phyloP scores from a whole-genome alignment of 345 rosid species.

The Rhizophora apiculata region DNA sequence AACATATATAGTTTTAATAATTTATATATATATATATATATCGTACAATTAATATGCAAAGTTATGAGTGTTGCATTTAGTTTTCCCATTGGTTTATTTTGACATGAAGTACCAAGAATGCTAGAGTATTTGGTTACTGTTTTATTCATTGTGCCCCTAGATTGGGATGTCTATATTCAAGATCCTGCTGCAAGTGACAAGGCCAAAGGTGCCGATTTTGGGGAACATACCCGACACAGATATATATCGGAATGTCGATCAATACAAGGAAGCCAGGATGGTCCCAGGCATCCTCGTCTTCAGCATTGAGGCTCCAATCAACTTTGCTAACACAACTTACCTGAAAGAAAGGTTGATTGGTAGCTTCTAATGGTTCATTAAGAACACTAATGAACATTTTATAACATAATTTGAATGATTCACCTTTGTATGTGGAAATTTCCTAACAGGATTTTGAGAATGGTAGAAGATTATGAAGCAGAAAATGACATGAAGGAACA shows the following conservation, averaged over 20 bases:
- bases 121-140: too few species aligned
- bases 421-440: background rate
- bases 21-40: too few species aligned
- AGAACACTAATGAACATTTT: background rate
- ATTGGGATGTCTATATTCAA: constrained; percentile 82
- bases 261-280: constrained; percentile 67
- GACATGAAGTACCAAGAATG: too few species aligned
- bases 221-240: constrained; percentile 83
- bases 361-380: background rate
- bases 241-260: constrained; percentile 60
- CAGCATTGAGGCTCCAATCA: constrained; percentile 78
- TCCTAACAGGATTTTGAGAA: constrained; percentile 54
- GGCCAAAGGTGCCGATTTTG: constrained; percentile 74
- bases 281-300: constrained; percentile 75
- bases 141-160: constrained; percentile 25
- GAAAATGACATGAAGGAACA: constrained; percentile 51
- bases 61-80: too few species aligned
- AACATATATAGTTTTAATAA: too few species aligned
- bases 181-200: constrained; percentile 73
- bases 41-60: too few species aligned
- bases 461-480: constrained; percentile 75
- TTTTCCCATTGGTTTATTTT: too few species aligned
- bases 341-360: constrained; percentile 70
- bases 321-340: constrained; percentile 79
- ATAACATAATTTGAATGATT: background rate